These are phyloP conservation scores for Acanthamoeba polyphaga DNA, from an alignment of 208 protist species.

Conservation along the genomic window DNA sequence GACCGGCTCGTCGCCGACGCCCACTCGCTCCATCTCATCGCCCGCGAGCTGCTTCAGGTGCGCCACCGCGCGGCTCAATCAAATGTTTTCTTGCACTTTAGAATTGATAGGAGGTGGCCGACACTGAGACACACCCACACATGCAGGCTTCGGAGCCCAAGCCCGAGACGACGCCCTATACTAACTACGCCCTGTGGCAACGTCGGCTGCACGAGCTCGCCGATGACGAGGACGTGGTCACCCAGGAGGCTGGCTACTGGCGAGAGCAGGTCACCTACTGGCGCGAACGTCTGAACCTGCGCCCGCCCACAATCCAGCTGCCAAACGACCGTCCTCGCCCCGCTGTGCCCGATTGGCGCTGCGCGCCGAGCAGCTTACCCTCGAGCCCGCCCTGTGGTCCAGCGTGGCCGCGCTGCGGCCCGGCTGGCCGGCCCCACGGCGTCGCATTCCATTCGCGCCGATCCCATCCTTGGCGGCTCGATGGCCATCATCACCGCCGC, in stretches of 20 bases:
- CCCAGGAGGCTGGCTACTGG: neutral
- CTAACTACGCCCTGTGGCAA: conserved; percentile 23
- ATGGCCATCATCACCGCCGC: conserved; percentile 28
- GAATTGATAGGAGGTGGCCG: too few relatives aligned
- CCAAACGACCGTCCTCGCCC: conserved; percentile 60
- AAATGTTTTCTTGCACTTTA: neutral
- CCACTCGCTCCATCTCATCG: conserved; percentile 26
- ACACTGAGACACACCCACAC: neutral
- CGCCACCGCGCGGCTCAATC: neutral
- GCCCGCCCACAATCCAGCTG: conserved; percentile 46
- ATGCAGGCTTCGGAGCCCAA: neutral
- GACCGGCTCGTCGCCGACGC: neutral
- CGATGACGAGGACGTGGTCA: neutral
- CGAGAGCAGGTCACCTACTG: conserved; percentile 36
- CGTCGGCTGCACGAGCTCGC: conserved; percentile 16
- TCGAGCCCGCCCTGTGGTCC: neutral
- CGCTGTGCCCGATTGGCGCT: conserved; percentile 39
- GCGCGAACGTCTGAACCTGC: neutral
- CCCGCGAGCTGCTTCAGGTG: conserved; percentile 5
- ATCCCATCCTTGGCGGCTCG: neutral
- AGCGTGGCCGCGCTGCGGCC: neutral
- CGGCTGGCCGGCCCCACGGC: neutral
- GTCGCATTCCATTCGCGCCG: neutral
- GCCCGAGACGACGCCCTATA: neutral
- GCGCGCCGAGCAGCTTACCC: neutral